Conservation (phyloP, 2,329 filamentous ascomycete genomes). For the Cercospora citrullina region DNA sequence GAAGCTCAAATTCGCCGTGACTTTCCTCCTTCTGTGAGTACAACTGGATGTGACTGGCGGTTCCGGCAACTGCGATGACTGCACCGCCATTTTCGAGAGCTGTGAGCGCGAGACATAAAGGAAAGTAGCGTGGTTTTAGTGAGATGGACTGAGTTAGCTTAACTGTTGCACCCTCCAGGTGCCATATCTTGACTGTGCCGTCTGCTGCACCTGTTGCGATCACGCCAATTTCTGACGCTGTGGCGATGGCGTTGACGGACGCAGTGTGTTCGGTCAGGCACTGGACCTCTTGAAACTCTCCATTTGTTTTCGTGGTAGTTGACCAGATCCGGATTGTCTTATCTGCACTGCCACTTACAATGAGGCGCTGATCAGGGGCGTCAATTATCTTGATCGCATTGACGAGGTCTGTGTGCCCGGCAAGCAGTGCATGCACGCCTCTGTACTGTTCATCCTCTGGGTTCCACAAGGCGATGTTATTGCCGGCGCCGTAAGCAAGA, state of each 20-base stretch:
- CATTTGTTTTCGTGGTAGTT: constrained; percentile 30
- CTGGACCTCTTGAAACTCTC: constrained; percentile 44
- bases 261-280: constrained; percentile 67
- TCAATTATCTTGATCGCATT: constrained; percentile 81
- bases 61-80: constrained; percentile 78
- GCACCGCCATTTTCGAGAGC: constrained; percentile 54
- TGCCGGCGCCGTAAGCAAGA: constrained; percentile 85
- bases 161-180: constrained; percentile 46
- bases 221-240: constrained; percentile 47
- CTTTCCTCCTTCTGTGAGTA: constrained; percentile 59
- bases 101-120: constrained; percentile 71
- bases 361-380: constrained; percentile 52
- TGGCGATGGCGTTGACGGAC: constrained; percentile 66
- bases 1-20: constrained; percentile 62
- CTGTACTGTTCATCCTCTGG: constrained; percentile 55
- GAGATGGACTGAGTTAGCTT: constrained; percentile 68
- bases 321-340: constrained; percentile 68
- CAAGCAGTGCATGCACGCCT: constrained; percentile 68
- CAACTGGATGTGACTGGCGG: constrained; percentile 77
- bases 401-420: constrained; percentile 75
- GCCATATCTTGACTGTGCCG: constrained; percentile 67
- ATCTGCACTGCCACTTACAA: constrained; percentile 82
- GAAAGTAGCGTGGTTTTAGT: constrained; percentile 77
- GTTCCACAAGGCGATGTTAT: constrained; percentile 85
- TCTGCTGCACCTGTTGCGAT: constrained; percentile 65